Percentiles rank a stretch among this genome's conserved stretches.
Conservation (phyloP, 2,329 filamentous ascomycete species). For the Fusarium fujikuroi region DNA sequence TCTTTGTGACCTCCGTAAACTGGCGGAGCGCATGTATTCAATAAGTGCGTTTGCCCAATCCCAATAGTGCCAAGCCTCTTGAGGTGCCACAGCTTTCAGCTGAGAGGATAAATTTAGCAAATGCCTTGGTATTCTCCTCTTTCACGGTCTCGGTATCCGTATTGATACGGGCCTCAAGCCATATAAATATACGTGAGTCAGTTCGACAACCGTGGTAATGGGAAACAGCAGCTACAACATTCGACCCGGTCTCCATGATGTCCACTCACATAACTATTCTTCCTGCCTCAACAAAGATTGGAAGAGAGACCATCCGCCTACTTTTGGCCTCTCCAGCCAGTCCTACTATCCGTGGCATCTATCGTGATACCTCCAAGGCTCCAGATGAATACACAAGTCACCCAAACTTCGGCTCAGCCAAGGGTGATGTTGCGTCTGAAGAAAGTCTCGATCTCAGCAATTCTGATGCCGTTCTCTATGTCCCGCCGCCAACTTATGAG, state of each 20-base stretch:
- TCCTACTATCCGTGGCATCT: conserved; percentile 43
- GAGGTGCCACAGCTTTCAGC: not conserved
- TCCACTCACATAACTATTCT: conserved; percentile 44
- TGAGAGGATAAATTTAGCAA: not conserved
- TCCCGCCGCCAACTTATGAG: conserved; percentile 46
- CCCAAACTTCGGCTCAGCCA: conserved; percentile 41
- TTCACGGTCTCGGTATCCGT: not conserved
- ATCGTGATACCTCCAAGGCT: conserved; percentile 44
- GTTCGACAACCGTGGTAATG: not conserved
- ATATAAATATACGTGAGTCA: not conserved
- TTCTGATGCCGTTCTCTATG: conserved; percentile 48
- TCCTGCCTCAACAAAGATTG: conserved; percentile 47
- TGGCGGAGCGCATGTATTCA: not conserved
- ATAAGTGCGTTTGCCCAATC: not conserved
- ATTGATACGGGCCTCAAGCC: not conserved
- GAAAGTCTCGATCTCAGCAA: conserved; percentile 40
- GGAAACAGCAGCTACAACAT: not conserved
- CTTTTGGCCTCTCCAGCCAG: conserved; percentile 39
- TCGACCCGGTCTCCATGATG: conserved; percentile 30
- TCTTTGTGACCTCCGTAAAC: not conserved
- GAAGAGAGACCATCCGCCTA: conserved; percentile 41
- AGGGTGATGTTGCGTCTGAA: conserved; percentile 44
- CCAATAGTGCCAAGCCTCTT: not conserved
- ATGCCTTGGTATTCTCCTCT: fast-evolving
- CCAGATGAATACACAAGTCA: conserved; percentile 44